Base-by-base conservation (phyloP, 2,329 filamentous ascomycete species). In the Ceratocystis variospora region DNA sequence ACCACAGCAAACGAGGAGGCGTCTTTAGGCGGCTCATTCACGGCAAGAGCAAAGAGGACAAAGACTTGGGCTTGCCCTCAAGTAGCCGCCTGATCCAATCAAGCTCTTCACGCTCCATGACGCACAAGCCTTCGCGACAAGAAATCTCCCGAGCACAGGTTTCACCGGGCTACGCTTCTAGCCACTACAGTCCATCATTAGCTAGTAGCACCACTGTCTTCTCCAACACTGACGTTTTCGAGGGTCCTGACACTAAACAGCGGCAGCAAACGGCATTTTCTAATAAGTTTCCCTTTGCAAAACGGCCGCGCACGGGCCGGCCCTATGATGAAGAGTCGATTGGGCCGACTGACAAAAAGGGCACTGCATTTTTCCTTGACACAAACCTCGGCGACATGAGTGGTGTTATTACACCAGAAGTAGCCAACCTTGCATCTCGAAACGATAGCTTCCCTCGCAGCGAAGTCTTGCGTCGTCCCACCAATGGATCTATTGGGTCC, bases 361-460 rank as follows among this genome's bases (percentile, higher is more conserved):
- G 82, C 53, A 83, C 82, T 12, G 75, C 90, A 59, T 96, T 87
- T 76, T 83, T 83, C 71, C 83, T 97, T 31, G 93, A 97, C 74
- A 95, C 90, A 1, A 88, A 97, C 73, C 81, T 97, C 61, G 85
- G 85, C 66, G 85, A 96, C 71, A 94, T 99, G 90, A 88, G 92
- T 71, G 94, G 90, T 5, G 66, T 68, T 12, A 37, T 62, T 37
- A 62, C 37, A 8, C 31, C 50, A 22, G 66, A 67, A 8, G 62
- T 33, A 6, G 25, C 45, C 2, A 63, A 50, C 25, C 45, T 46
- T n/a, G 17, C 25, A 19, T 22, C 45, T 12, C 22, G 62, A 22
- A 62, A 62, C 44, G 66, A 59, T 12, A 50, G 37, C n/a, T 67
- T 64, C 41, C 66, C 66, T 10, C 62, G 55, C 22, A 50, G 22